Base-by-base conservation (phyloP, 176 grass and related monocot species). In the Hordeum marinum region DNA sequence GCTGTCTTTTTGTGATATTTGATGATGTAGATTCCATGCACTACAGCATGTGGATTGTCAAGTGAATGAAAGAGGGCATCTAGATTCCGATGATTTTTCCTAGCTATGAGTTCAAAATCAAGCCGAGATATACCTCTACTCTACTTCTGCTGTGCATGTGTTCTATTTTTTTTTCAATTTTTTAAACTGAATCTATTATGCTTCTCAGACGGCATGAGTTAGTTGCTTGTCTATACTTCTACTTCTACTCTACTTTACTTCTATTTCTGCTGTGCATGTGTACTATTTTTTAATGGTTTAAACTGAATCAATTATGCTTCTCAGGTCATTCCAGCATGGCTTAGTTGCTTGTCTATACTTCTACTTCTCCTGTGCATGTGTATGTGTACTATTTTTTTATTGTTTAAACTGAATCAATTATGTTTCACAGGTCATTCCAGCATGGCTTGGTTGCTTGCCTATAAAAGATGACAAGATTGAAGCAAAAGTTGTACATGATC, bases 381-480 rank as follows among this genome's bases (percentile, higher is more conserved):
- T 63, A 32, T 29, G 29, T 29, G 29, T 34, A 34, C 11, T 77
- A 43, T n/a, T 74, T 5, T 46, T 67, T 29, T 11, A 21, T 5
- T 1, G 14, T 75, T 11, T 27, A 67, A 66, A 70, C 52, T 82
- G 29, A 76, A 76, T 76, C 15, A 60, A 34, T 41, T 58, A 66
- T 75, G 55, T 12, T 84, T 65, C 20, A 72, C 80, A 99, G 97
- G 88, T 99, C 75, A n/a, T 99, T 68, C 94, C 97, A 75, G 90
- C 81, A 45, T 99, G 97, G 97, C 83, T 99, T 78, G 77, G 85
- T 45, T 96, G 97, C 85, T 89, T 99, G 71, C 97, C 97, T 26
- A 89, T 99, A 77, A 99, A 99, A 86, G 90, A 90, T 85, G 97
- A 99, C 88, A 92, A 96, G 82, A 92, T 99, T 69, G 97, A 99